phyloP scores from a whole-genome alignment of 129 eudicot genomes.

The Chrysanthemum lavandulifolium region DNA sequence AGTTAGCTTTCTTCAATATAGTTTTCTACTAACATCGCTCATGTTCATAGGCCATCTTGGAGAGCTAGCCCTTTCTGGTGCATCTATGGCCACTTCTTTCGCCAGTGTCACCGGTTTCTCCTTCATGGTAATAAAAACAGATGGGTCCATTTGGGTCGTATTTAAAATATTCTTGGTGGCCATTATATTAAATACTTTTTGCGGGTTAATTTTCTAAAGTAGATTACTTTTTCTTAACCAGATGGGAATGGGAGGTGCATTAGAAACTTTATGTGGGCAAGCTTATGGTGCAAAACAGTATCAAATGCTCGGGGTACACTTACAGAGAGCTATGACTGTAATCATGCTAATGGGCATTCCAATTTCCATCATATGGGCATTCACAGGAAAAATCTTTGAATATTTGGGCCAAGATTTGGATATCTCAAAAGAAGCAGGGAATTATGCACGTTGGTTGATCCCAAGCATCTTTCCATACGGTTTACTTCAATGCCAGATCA shows the following conservation, averaged over 20 bases:
- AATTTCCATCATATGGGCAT: conserved; percentile 40
- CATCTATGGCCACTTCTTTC: conserved; percentile 38
- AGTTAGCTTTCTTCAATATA: conserved; percentile 33
- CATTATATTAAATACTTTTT: background rate
- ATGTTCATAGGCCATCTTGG: conserved; percentile 41
- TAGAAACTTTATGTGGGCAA: conserved; percentile 57
- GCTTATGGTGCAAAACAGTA: conserved; percentile 48
- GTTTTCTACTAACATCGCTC: conserved; percentile 31
- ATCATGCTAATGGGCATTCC: conserved; percentile 39
- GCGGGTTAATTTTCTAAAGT: conserved; percentile 1
- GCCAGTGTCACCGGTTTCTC: conserved; percentile 33
- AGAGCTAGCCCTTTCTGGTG: conserved; percentile 38
- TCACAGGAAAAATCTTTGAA: conserved; percentile 22
- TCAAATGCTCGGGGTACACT: conserved; percentile 43
- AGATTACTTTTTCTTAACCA: conserved; percentile 20
- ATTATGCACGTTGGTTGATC: conserved; percentile 38
- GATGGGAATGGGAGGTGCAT: conserved; percentile 54
- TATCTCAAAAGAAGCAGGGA: conserved; percentile 40
- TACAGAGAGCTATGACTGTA: conserved; percentile 43
- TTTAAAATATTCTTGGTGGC: background rate
- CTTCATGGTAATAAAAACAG: conserved; percentile 31
- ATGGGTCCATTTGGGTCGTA: background rate
- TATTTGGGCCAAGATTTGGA: conserved; percentile 38
- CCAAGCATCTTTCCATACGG: conserved; percentile 47
- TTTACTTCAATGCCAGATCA: conserved; percentile 44